A percentile compares a stretch with the other conserved stretches of the same genome.
Evolutionary conservation across 148 eudicot species (phyloP).

Genomic region (Pharnaceum exiguum): DNA sequence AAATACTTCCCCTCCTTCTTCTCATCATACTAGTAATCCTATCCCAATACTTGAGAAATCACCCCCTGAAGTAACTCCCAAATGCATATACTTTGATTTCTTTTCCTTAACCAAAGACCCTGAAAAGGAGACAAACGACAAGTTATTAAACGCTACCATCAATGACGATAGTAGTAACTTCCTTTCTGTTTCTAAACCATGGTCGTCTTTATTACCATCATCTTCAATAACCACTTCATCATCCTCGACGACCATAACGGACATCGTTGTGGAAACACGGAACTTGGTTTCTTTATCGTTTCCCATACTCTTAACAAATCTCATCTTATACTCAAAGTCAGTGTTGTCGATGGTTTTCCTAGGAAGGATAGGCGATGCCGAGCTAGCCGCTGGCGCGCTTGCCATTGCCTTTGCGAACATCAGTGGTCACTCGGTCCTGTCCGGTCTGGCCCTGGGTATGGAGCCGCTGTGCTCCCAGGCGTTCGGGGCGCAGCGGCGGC

Average conservation of each 20-base stretch:
- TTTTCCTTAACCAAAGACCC: neutral
- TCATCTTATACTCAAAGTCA: conserved; percentile 60
- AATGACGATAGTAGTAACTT: neutral
- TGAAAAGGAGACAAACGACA: neutral
- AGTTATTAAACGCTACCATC: no score
- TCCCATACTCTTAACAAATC: conserved; percentile 57
- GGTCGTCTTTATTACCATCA: neutral
- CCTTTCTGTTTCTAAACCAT: neutral
- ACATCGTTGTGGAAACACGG: conserved; percentile 34
- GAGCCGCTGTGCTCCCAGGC: conserved; percentile 84
- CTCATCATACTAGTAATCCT: neutral
- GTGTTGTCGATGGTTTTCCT: conserved; percentile 63
- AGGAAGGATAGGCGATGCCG: conserved; percentile 56
- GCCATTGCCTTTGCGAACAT: conserved; percentile 86
- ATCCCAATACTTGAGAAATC: conserved; percentile 3
- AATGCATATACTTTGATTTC: neutral
- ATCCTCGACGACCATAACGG: conserved; percentile 1
- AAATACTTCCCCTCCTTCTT: neutral
- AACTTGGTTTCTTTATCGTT: conserved; percentile 39
- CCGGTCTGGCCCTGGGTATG: conserved; percentile 74
- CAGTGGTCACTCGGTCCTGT: conserved; percentile 70
- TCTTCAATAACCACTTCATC: neutral
- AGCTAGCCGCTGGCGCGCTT: conserved; percentile 70
- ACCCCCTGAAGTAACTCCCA: neutral
- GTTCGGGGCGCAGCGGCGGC: conserved; percentile 58